These are phyloP conservation scores for Aspergillus ibericus DNA, from an alignment of 2,329 filamentous ascomycete species.

Conservation along the genomic window DNA sequence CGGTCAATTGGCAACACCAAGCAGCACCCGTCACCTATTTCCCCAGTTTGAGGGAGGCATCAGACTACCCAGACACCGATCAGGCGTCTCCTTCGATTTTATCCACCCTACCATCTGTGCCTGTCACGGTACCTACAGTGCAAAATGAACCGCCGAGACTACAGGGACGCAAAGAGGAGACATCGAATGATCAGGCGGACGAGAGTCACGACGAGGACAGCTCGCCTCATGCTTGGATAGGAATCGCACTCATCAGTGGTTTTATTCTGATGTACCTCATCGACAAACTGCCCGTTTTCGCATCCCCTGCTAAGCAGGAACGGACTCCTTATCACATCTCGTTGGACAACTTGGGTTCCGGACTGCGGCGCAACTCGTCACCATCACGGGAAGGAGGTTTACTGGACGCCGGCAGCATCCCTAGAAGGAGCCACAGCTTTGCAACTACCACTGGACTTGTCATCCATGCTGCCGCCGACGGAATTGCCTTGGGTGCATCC, in stretches of 20 bases:
- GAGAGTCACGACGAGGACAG: conserved; percentile 46
- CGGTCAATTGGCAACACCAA: conserved; percentile 32
- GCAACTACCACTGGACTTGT: conserved; percentile 93
- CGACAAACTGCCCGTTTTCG: conserved; percentile 77
- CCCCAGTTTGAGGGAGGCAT: background rate
- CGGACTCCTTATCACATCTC: conserved; percentile 81
- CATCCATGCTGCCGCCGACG: conserved; percentile 92
- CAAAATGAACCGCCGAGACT: conserved; percentile 24
- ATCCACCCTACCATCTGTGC: background rate
- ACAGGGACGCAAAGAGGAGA: conserved; percentile 27
- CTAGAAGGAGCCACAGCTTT: conserved; percentile 54
- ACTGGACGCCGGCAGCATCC: conserved; percentile 32
- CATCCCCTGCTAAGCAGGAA: conserved; percentile 63
- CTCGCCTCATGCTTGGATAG: conserved; percentile 73
- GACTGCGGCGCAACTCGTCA: conserved; percentile 47
- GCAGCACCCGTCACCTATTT: conserved; percentile 16
- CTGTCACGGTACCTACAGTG: conserved; percentile 13
- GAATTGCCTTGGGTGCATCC: conserved; percentile 92
- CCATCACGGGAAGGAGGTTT: conserved; percentile 41
- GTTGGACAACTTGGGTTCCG: conserved; percentile 72
- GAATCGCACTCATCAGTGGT: conserved; percentile 79
- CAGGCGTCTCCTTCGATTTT: background rate
- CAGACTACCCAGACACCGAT: background rate
- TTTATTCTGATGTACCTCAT: conserved; percentile 98
- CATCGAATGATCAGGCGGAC: conserved; percentile 38